Evolutionary conservation across 1,284 basidiomycete genomes (phyloP), one percentile per base, ranked within the genome.

Genomic region (Cutaneotrichosporon cavernicola): DNA sequence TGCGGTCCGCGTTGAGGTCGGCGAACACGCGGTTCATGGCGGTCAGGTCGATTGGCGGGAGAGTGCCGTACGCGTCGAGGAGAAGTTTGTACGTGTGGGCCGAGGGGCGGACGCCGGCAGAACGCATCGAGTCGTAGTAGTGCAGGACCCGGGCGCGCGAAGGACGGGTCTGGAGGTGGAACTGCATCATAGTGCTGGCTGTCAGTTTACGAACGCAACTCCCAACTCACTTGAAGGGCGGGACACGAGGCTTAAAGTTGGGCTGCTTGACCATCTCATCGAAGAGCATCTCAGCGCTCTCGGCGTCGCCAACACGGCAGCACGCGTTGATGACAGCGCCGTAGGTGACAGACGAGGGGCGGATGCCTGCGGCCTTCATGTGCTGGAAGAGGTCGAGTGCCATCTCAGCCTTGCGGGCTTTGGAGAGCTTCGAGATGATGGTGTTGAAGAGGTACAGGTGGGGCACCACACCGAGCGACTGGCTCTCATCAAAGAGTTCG

Each of bases 31-130:
- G 76, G 71, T 92, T 86, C 89, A 97, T 90, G 4, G 86, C 83
- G 4, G 73, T 73, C n/a, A 90, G 81, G 74, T 96, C 89, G 51
- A 92, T 84, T 0, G 93, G 93, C 68, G 92, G 89, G 60, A 97
- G 88, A 0, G 88, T 85, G 10, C 93, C 94, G 78, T 94, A 94
- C 0, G 89, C 87, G 73, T 99, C 96, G 57, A 99, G 85, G 36
- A 99, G 85, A 34, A 99, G 86, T 89, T 95, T 97, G 84, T 95
- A 97, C 18, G 94, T 97, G 79, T 97, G 91, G 11, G 88, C 87
- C 5, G 90, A 90, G 32, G 93, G 92, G 6, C 79, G 72, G 46
- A 99, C 88, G 1, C 85, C 80, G 7, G 86, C 87, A 16, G 81
- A 77, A 40, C 83, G 77, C 81, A 99, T 85, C 72, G 87, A 84